These are phyloP conservation scores for Fusarium poae DNA, from an alignment of 2,329 filamentous ascomycete species.

Conservation along the genomic window DNA sequence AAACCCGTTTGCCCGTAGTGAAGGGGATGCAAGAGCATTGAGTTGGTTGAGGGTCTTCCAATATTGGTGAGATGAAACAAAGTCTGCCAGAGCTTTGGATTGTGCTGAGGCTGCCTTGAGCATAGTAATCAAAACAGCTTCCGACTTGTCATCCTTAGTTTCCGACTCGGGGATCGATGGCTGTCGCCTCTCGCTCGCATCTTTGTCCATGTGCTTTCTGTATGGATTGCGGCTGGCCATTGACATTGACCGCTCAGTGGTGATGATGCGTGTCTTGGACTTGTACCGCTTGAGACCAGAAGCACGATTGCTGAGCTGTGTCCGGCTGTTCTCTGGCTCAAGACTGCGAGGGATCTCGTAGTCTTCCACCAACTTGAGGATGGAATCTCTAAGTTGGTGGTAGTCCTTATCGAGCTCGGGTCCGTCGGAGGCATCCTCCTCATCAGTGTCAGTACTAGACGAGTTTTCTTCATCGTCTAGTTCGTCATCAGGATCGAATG, in stretches of 20 bases:
- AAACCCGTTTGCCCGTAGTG: conserved; percentile 75
- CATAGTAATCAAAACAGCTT: conserved; percentile 76
- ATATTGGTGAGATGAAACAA: conserved; percentile 85
- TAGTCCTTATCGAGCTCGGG: conserved; percentile 82
- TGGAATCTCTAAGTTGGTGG: conserved; percentile 82
- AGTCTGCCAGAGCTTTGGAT: conserved; percentile 83
- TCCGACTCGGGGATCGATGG: conserved; percentile 21
- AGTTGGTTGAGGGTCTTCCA: conserved; percentile 85
- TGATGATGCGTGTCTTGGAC: conserved; percentile 70
- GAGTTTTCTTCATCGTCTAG: conserved; percentile 74
- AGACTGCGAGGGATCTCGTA: conserved; percentile 81
- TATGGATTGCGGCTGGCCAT: conserved; percentile 72
- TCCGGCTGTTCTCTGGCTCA: conserved; percentile 69
- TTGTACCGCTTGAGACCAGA: conserved; percentile 71
- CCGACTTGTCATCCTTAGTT: conserved; percentile 56
- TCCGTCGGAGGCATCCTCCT: conserved; percentile 71
- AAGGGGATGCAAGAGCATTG: conserved; percentile 70
- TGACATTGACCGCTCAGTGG: conserved; percentile 63
- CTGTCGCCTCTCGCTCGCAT: conserved; percentile 23
- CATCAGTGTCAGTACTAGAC: conserved; percentile 70
- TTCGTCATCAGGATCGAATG: conserved; percentile 76
- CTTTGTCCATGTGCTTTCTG: conserved; percentile 53
- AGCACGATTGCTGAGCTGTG: conserved; percentile 78
- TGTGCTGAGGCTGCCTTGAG: conserved; percentile 81
- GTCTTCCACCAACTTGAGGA: conserved; percentile 83